A percentile compares a stretch with the other conserved stretches of the same genome.
Conservation (phyloP, 225 moss, liverwort and hornwort species). For the Pleurozium schreberi region DNA sequence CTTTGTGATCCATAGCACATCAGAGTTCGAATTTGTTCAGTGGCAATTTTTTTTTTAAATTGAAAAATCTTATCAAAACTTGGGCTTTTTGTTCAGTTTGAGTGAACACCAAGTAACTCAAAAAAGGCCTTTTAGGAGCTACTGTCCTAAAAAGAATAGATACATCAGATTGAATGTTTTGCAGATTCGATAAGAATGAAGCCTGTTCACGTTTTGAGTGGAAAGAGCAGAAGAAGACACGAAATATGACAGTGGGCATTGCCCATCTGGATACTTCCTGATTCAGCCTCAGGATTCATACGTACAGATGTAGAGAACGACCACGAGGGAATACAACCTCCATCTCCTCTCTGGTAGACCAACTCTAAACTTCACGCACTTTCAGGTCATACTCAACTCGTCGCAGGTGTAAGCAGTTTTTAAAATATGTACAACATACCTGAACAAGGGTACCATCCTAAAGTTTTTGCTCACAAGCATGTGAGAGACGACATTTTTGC, state of each 20-base stretch:
- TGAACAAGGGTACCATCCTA: neutral
- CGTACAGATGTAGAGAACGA: neutral
- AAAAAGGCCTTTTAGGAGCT: neutral
- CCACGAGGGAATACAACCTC: neutral
- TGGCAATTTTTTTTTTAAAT: neutral
- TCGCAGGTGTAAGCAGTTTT: neutral
- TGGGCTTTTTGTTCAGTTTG: neutral
- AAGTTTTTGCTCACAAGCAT: neutral
- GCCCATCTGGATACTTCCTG: neutral
- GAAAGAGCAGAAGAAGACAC: neutral
- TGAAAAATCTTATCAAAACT: neutral
- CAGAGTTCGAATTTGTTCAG: neutral
- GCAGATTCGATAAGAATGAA: neutral
- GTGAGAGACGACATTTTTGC: neutral
- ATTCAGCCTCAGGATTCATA: neutral
- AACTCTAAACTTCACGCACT: neutral
- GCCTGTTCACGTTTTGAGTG: neutral
- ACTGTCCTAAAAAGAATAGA: neutral
- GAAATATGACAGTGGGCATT: neutral
- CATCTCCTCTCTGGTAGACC: neutral
- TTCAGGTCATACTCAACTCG: neutral
- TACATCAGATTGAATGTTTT: neutral
- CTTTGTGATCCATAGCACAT: neutral
- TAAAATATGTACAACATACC: neutral
- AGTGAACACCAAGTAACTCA: neutral